A percentile compares a stretch with the other conserved stretches of the same genome.
Evolutionary conservation across 345 rosid genomes (phyloP).

Genomic region (Clausena lansium): DNA sequence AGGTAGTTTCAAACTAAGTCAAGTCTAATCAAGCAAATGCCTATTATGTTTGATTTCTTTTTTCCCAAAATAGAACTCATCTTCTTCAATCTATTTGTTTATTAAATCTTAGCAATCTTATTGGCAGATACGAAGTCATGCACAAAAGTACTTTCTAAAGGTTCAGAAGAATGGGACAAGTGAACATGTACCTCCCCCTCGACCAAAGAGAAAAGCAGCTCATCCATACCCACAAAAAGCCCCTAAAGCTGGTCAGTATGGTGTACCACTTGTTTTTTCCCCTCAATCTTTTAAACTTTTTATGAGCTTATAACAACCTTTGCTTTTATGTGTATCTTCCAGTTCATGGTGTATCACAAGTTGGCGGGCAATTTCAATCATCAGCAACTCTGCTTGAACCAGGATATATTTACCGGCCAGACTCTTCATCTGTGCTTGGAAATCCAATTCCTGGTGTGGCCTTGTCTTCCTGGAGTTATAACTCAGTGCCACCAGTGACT

Average conservation of each 20-base stretch:
- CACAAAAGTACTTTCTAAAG: conserved; percentile 88
- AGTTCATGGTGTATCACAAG: conserved; percentile 49
- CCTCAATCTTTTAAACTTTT: not conserved
- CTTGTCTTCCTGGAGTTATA: conserved; percentile 52
- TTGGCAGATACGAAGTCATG: conserved; percentile 91
- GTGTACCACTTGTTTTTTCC: not conserved
- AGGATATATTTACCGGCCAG: conserved; percentile 39
- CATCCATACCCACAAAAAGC: conserved; percentile 98
- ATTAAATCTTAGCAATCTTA: conserved; percentile 11
- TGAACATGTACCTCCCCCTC: conserved; percentile 93
- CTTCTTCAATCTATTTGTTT: conserved; percentile 3
- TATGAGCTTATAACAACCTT: conserved; percentile 6
- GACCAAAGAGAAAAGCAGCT: conserved; percentile 90
- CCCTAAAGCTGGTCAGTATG: conserved; percentile 53
- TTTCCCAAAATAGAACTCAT: not conserved
- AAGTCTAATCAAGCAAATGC: not conserved
- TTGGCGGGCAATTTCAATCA: conserved; percentile 42
- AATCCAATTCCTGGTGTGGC: conserved; percentile 36
- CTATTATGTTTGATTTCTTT: not conserved
- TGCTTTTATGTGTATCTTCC: conserved; percentile 14
- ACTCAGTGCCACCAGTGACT: conserved; percentile 35
- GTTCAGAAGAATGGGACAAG: conserved; percentile 88
- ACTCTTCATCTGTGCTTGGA: conserved; percentile 42
- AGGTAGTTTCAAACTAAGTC: conserved; percentile 43
- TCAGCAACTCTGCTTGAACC: conserved; percentile 49